phyloP scores from a whole-genome alignment of 495 filamentous ascomycete genomes.

The Xylaria flabelliformis region DNA sequence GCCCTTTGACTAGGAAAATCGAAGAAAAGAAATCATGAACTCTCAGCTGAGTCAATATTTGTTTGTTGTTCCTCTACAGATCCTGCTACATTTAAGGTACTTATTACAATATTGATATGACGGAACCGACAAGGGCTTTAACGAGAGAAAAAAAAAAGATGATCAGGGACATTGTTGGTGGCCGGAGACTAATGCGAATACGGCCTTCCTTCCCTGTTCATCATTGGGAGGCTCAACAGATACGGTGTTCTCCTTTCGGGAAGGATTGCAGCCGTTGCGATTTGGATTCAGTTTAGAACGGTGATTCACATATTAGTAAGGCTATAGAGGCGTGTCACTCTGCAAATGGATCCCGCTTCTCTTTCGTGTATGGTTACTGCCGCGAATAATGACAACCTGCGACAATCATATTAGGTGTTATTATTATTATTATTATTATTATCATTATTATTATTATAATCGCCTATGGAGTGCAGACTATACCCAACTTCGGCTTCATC shows the following conservation, averaged over 20 bases:
- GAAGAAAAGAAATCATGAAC: conserved; percentile 9
- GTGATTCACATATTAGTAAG: conserved; percentile 19
- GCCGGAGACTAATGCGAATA: neutral
- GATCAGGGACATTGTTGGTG: neutral
- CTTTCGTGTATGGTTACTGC: conserved; percentile 1
- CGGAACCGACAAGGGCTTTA: neutral
- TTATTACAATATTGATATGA: neutral
- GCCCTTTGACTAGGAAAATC: neutral
- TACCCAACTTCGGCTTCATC: neutral
- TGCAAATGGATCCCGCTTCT: conserved; percentile 11
- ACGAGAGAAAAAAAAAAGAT: neutral
- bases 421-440: neutral
- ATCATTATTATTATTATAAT: neutral
- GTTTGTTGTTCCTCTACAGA: neutral
- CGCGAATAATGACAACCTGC: neutral
- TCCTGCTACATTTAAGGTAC: neutral
- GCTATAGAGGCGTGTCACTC: conserved; percentile 20
- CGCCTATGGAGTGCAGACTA: neutral
- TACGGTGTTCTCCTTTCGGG: conserved; percentile 4
- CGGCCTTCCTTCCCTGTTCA: conserved; percentile 12
- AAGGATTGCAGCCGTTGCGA: conserved; percentile 20
- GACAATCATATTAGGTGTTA: neutral
- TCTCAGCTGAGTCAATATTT: conserved; percentile 12
- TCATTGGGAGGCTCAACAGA: conserved; percentile 25
- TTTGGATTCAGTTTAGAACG: conserved; percentile 13